Conservation (phyloP, 352 stramenopile species). For the Phytopythium helicoides region DNA sequence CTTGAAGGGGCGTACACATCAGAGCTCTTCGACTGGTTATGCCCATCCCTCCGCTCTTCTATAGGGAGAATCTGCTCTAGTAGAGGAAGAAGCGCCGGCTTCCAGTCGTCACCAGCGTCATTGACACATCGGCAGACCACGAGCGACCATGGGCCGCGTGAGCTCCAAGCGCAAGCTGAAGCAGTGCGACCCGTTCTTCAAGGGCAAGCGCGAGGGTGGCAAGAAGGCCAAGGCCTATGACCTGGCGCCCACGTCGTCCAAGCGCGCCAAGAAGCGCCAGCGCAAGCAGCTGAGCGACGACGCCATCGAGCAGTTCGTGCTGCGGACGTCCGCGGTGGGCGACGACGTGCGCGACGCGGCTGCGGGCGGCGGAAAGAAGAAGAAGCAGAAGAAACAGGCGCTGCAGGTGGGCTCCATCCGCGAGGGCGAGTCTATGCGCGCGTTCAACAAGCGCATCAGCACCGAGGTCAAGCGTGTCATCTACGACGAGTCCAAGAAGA, state of each 20-base stretch:
- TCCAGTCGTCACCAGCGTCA: conserved; percentile 13
- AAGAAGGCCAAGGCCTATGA: conserved; percentile 74
- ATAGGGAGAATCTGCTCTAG: conserved; percentile 2
- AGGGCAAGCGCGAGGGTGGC: conserved; percentile 67
- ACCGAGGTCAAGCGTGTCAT: conserved; percentile 82
- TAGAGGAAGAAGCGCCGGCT: conserved; percentile 13
- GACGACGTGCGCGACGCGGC: conserved; percentile 9
- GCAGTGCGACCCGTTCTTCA: conserved; percentile 86
- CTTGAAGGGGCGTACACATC: background rate
- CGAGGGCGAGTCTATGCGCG: conserved; percentile 73
- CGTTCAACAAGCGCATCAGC: conserved; percentile 85
- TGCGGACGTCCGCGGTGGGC: conserved; percentile 46
- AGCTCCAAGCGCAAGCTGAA: conserved; percentile 83
- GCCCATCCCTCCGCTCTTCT: no score
- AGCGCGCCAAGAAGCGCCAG: conserved; percentile 79
- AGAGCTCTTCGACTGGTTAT: background rate
- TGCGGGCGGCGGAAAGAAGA: conserved; percentile 25
- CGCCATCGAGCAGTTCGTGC: conserved; percentile 63
- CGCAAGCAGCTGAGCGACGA: conserved; percentile 60
- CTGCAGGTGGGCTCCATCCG: conserved; percentile 58
- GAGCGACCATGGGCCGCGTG: conserved; percentile 58
- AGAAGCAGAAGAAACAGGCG: conserved; percentile 34
- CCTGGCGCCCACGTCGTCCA: conserved; percentile 64
- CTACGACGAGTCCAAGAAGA: conserved; percentile 82
- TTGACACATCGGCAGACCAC: background rate